phyloP scores from a whole-genome alignment of 2,329 filamentous ascomycete species.

The Coniella lustricola region DNA sequence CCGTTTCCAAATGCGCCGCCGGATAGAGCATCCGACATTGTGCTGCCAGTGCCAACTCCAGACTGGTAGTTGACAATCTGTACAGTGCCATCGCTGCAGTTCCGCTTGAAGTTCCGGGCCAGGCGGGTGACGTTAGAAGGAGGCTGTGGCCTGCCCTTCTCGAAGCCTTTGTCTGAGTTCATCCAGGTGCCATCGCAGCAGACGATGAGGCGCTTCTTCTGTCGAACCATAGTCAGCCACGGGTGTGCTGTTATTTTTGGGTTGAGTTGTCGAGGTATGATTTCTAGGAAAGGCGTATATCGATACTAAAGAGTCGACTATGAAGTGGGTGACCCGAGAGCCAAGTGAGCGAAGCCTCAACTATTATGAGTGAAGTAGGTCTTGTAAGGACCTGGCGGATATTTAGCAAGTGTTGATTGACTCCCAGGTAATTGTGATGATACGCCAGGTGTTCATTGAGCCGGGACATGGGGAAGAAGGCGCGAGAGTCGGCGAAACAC shows the following conservation, averaged over 20 bases:
- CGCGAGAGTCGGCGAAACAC: too few species aligned
- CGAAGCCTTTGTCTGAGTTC: constrained; percentile 42
- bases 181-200: constrained; percentile 51
- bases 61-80: constrained; percentile 57
- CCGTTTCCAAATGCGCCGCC: constrained; percentile 50
- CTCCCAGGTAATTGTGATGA: too few species aligned
- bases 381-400: too few species aligned
- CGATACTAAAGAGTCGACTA: neutral
- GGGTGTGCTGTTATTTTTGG: neutral
- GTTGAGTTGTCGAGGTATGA: neutral
- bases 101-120: constrained; percentile 47
- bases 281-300: constrained; percentile 1
- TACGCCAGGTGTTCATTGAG: too few species aligned
- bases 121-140: constrained; percentile 57
- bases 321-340: too few species aligned
- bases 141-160: constrained; percentile 39
- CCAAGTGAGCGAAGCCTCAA: too few species aligned
- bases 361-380: too few species aligned
- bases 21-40: constrained; percentile 40
- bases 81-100: constrained; percentile 42
- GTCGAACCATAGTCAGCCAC: neutral
- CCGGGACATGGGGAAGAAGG: too few species aligned
- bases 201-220: constrained; percentile 40
- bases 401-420: too few species aligned
- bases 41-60: constrained; percentile 50